Percentiles rank a stretch among this genome's conserved stretches.
phyloP scores from a whole-genome alignment of 495 filamentous ascomycete species.

The Penicillium crystallinum region DNA sequence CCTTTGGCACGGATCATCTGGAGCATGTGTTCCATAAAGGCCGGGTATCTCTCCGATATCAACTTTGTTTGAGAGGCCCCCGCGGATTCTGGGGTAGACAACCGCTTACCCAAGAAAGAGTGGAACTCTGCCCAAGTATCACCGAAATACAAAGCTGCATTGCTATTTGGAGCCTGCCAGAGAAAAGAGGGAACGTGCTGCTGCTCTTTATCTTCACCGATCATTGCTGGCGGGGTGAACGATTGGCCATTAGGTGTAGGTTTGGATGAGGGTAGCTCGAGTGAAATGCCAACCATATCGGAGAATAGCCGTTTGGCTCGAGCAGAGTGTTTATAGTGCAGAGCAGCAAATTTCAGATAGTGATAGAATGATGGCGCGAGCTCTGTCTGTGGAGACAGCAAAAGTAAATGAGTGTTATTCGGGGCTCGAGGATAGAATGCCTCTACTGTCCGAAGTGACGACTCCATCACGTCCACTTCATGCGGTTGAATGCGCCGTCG shows the following conservation, averaged over 20 bases:
- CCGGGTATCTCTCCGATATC: conserved; percentile 57
- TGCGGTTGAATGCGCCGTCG: conserved; percentile 60
- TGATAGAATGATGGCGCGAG: conserved; percentile 72
- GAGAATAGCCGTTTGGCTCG: conserved; percentile 36
- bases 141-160: conserved; percentile 74
- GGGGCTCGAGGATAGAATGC: conserved; percentile 70
- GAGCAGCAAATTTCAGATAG: conserved; percentile 67
- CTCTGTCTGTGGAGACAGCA: conserved; percentile 72
- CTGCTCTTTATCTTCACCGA: conserved; percentile 15
- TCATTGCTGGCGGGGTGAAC: conserved; percentile 46
- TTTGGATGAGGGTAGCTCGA: conserved; percentile 60
- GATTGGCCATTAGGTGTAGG: conserved; percentile 50
- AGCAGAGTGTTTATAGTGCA: conserved; percentile 69
- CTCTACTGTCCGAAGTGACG: conserved; percentile 68
- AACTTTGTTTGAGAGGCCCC: conserved; percentile 24
- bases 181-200: conserved; percentile 58
- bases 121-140: conserved; percentile 81
- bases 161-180: conserved; percentile 76
- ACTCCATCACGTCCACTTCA: conserved; percentile 52
- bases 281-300: conserved; percentile 65
- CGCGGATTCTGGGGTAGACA: conserved; percentile 44
- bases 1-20: conserved; percentile 66
- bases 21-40: conserved; percentile 73
- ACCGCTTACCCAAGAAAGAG: conserved; percentile 57
- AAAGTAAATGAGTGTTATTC: conserved; percentile 60